phyloP scores from a whole-genome alignment of 305 asterid genomes.

The Fraxinus paxiana region DNA sequence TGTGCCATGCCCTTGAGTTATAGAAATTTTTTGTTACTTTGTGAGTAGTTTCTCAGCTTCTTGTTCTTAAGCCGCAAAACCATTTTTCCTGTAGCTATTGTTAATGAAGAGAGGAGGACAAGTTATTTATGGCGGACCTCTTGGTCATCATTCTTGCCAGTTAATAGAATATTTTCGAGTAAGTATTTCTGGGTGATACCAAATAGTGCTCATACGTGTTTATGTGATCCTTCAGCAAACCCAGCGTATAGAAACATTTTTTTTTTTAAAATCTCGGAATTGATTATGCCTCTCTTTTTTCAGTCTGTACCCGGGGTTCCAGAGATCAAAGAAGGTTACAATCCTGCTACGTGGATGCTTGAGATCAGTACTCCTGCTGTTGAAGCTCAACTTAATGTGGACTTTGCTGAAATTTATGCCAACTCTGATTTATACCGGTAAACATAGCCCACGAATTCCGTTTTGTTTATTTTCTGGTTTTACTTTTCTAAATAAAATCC shows the following conservation, averaged over 20 bases:
- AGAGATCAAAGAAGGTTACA: constrained; percentile 65
- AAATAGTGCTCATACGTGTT: background rate
- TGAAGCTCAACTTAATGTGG: constrained; percentile 65
- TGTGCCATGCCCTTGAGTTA: background rate
- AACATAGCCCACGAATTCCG: constrained; percentile 9
- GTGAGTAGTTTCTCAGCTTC: background rate
- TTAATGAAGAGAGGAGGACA: constrained; percentile 96
- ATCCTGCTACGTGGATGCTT: constrained; percentile 96
- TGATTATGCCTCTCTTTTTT: constrained; percentile 11
- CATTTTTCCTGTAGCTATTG: constrained; percentile 42
- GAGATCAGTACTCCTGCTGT: constrained; percentile 64
- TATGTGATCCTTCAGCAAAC: background rate
- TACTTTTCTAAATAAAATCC: background rate
- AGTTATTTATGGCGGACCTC: constrained; percentile 68
- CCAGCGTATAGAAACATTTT: background rate
- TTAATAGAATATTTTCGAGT: constrained; percentile 72
- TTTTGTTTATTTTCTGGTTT: background rate
- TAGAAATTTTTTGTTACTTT: background rate
- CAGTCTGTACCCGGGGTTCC: constrained; percentile 81
- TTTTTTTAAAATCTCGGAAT: background rate
- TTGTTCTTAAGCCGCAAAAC: background rate
- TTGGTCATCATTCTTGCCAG: constrained; percentile 63
- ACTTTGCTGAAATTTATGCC: constrained; percentile 66
- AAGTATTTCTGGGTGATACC: constrained; percentile 22
- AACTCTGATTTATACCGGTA: constrained; percentile 74